A percentile compares a stretch with the other conserved stretches of the same genome.
These are phyloP conservation scores for Tuber umbilicatum DNA, from an alignment of 495 filamentous ascomycete genomes.

Conservation along the genomic window DNA sequence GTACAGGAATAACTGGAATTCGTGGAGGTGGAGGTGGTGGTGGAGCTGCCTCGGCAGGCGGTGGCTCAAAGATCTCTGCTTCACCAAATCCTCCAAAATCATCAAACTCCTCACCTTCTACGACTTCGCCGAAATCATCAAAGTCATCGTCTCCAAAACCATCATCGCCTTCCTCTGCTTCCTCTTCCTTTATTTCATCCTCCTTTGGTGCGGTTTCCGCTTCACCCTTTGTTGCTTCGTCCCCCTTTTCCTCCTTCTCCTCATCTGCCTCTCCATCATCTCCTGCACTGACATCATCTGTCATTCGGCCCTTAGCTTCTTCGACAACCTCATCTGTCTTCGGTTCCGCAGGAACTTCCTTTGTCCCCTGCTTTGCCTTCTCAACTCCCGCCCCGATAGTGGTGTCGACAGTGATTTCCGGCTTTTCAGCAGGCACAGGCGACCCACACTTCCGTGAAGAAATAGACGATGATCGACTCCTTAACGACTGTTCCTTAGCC, in stretches of 20 bases:
- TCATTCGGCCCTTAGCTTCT: background rate
- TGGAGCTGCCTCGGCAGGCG: conserved; percentile 41
- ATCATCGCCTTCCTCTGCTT: conserved; percentile 53
- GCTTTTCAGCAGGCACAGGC: background rate
- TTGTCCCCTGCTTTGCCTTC: background rate
- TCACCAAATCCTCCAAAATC: conserved; percentile 95
- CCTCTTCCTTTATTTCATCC: conserved; percentile 45
- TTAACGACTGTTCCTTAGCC: background rate
- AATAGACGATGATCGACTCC: background rate
- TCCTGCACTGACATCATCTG: conserved; percentile 39
- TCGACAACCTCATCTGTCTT: conserved; percentile 21
- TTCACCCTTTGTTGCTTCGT: background rate
- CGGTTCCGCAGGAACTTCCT: background rate
- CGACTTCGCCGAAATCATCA: conserved; percentile 46
- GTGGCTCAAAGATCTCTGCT: conserved; percentile 40
- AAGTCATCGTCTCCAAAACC: conserved; percentile 62
- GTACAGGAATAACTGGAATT: conserved; percentile 32
- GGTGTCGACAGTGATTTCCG: background rate
- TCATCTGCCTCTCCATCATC: conserved; percentile 42
- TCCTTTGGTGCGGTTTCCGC: conserved; percentile 5
- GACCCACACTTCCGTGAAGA: background rate
- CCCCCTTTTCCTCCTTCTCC: conserved; percentile 1
- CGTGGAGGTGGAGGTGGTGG: conserved; percentile 46
- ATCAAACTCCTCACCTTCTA: conserved; percentile 78
- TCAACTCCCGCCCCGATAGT: background rate